Base-by-base conservation (phyloP, 345 rosid genomes). In the Gossypium raimondii region DNA sequence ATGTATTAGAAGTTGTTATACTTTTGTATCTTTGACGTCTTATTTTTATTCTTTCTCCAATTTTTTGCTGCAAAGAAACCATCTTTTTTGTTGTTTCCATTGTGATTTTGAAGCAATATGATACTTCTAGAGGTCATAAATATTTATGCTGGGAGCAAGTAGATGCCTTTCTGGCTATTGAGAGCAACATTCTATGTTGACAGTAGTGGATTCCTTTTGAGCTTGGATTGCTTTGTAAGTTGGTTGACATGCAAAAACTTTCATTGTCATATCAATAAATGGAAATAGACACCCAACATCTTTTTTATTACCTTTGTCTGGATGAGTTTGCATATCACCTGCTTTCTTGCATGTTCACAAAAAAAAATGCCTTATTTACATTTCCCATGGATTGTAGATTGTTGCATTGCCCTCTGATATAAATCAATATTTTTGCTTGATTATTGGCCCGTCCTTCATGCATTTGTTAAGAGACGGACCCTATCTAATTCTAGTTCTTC, bases 1-100 rank as follows among this genome's bases (percentile, higher is more conserved):
- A 61, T 43, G 13, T 72, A 56, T 64, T 2, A 64, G 51, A 70
- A 75, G 76, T 67, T 64, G 65, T 67, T 77, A 27, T 53, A 45
- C 48, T 7, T 18, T 67, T 47, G 56, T 67, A 48, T 22, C 38
- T 22, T 67, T 48, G 18, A 48, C 20, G 24, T 13, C 41, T 48
- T 24, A 20, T 48, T 43, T 45, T 61, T 78, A 65, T 76, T 59
- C 1, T 47, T 61, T 70, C 67, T 51, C 41, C 25, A 16, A 43
- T 22, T 60, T 72, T 18, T 55, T 71, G 67, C 11, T 38, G 38
- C 24, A 10, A 73, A 58, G 47, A 70, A 53, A 53, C 14, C 17
- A 34, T 22, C 4, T 52, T 51, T 58, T 27, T 70, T 34, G 6
- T 27, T 4, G 56, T 45, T 45, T 45, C n/a, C 34, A 11, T 11